Evolutionary conservation across 75 land plant genomes (phyloP).

Genomic region (Pinus tabuliformis): DNA sequence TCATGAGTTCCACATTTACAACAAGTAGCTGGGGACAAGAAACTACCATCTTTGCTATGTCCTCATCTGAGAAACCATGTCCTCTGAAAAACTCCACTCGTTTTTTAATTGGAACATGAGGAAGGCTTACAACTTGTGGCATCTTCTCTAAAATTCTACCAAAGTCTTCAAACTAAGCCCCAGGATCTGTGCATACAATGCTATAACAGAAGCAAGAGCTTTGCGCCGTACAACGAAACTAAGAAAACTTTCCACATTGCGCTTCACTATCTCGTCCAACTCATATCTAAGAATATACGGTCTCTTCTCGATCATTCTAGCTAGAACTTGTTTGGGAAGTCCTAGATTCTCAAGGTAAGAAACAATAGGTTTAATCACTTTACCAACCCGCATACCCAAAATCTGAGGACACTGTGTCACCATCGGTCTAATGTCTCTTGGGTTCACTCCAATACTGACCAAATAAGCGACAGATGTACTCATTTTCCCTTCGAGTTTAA

Average conservation of each 20-base stretch:
- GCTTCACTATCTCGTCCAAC: not conserved
- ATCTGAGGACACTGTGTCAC: conserved; percentile 72
- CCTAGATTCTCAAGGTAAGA: conserved; percentile 65
- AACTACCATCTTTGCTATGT: conserved; percentile 60
- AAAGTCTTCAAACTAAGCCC: too few species aligned
- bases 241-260: too few species aligned
- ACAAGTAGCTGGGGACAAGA: conserved; percentile 67
- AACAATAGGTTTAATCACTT: conserved; percentile 61
- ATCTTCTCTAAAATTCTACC: conserved; percentile 9
- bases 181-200: too few species aligned
- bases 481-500: conserved; percentile 88
- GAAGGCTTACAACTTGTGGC: conserved; percentile 72
- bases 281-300: conserved; percentile 66
- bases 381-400: conserved; percentile 85
- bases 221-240: too few species aligned
- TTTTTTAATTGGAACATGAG: conserved; percentile 46
- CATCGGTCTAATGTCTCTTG: conserved; percentile 79
- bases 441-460: conserved; percentile 73
- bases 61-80: conserved; percentile 43
- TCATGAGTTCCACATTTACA: conserved; percentile 39
- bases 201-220: too few species aligned
- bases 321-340: conserved; percentile 54
- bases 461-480: conserved; percentile 87
- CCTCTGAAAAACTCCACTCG: conserved; percentile 53
- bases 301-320: conserved; percentile 64